Conservation (phyloP, 2,329 filamentous ascomycete genomes). For the Aspergillus tanneri region DNA sequence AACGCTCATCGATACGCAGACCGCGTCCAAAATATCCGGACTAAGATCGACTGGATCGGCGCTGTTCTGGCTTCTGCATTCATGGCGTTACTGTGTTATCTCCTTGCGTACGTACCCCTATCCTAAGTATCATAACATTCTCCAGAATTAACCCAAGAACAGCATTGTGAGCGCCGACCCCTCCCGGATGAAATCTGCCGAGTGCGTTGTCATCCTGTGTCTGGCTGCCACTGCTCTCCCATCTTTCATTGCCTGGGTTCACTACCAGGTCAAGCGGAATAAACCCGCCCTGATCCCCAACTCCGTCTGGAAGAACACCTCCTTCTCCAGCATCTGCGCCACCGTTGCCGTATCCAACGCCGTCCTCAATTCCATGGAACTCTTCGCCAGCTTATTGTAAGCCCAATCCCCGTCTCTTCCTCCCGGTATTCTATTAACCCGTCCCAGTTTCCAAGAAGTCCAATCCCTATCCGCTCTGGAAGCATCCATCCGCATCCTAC, state of each 20-base stretch:
- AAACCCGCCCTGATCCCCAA: constrained; percentile 62
- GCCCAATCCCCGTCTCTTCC: constrained; percentile 17
- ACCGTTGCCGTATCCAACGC: constrained; percentile 50
- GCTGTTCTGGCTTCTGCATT: constrained; percentile 47
- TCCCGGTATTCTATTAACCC: constrained; percentile 8
- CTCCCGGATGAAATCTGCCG: constrained; percentile 43
- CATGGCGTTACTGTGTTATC: constrained; percentile 53
- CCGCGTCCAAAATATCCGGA: constrained; percentile 12
- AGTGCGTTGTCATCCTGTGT: constrained; percentile 49
- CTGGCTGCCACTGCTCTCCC: constrained; percentile 47
- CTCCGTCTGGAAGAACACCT: constrained; percentile 57
- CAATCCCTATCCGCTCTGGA: constrained; percentile 48
- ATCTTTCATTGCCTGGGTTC: constrained; percentile 56
- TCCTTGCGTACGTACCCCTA: constrained; percentile 45
- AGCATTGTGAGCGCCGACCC: constrained; percentile 25
- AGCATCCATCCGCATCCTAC: constrained; percentile 49
- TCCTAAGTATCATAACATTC: neutral
- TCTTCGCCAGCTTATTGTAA: constrained; percentile 52
- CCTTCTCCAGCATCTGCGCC: constrained; percentile 58
- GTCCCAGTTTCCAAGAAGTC: constrained; percentile 52
- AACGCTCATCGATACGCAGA: constrained; percentile 8
- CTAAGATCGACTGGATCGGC: constrained; percentile 56
- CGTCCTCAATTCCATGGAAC: constrained; percentile 49
- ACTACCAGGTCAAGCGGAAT: constrained; percentile 46
- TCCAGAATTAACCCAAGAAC: neutral